phyloP scores from a whole-genome alignment of 1,284 basidiomycete species.

The Malassezia dermatis region DNA sequence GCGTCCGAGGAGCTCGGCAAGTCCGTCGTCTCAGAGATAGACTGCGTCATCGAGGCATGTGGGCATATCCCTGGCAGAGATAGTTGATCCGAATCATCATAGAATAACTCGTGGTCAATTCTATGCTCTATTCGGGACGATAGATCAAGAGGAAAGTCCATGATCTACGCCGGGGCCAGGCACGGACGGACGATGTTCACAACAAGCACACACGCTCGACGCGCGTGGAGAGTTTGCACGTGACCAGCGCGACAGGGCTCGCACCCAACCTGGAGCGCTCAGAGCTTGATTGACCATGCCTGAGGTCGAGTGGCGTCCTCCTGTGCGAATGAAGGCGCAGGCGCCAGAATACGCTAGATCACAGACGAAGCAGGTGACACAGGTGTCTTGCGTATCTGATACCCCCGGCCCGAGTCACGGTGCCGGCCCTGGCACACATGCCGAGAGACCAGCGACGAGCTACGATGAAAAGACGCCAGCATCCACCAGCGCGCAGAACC shows the following conservation, averaged over 20 bases:
- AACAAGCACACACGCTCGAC: constrained; percentile 6
- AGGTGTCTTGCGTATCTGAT: neutral
- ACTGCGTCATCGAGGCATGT: constrained; percentile 7
- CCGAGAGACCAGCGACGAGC: neutral
- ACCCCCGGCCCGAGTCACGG: neutral
- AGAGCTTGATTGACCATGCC: constrained; percentile 1
- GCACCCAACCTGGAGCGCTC: neutral
- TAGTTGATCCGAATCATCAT: constrained; percentile 13
- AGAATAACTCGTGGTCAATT: constrained; percentile 15
- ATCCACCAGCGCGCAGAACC: neutral
- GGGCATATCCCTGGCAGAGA: constrained; percentile 8
- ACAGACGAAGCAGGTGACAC: neutral
- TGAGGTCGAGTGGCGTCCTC: constrained; percentile 1
- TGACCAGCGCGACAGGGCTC: neutral
- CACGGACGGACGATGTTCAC: neutral
- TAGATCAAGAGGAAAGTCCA: constrained; percentile 13
- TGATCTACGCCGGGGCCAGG: neutral
- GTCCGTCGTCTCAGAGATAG: neutral
- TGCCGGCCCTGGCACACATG: neutral
- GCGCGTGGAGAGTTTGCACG: constrained; percentile 8
- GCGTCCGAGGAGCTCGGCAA: neutral
- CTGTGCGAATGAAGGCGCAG: neutral
- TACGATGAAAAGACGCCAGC: neutral
- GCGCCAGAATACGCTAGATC: neutral
- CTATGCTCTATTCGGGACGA: constrained; percentile 15